phyloP scores from a whole-genome alignment of 2,329 filamentous ascomycete genomes.

The Microdochium trichocladiopsis region DNA sequence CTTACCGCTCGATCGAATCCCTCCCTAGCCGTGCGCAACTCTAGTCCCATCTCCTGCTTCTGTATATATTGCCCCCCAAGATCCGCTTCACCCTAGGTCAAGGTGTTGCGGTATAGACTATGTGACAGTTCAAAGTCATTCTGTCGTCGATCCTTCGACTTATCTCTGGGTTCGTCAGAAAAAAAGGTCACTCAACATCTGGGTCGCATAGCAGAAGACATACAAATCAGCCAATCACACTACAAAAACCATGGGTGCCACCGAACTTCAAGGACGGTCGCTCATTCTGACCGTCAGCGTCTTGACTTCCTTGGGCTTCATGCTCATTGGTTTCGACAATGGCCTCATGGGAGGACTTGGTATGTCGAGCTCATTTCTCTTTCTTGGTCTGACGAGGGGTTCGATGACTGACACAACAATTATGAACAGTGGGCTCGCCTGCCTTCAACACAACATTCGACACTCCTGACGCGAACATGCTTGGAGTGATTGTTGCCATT shows the following conservation, averaged over 20 bases:
- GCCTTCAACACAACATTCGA: constrained; percentile 33
- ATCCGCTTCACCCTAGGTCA: neutral
- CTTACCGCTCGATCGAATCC: neutral
- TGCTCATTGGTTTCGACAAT: constrained; percentile 41
- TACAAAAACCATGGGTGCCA: neutral
- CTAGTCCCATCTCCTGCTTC: neutral
- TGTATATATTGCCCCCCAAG: neutral
- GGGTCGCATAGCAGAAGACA: neutral
- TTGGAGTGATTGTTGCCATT: constrained; percentile 38
- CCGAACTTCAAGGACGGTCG: constrained; percentile 17
- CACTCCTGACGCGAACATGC: constrained; percentile 28
- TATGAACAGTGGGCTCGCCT: constrained; percentile 23
- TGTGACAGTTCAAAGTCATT: neutral
- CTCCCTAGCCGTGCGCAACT: neutral
- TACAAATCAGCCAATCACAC: neutral
- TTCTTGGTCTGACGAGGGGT: constrained; percentile 6
- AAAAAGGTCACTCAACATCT: neutral
- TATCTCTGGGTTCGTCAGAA: neutral
- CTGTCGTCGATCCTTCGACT: neutral
- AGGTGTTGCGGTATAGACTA: neutral
- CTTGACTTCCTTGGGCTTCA: constrained; percentile 37
- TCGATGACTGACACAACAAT: constrained; percentile 1
- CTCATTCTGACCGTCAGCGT: constrained; percentile 34
- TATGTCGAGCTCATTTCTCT: constrained; percentile 3
- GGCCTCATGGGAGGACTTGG: constrained; percentile 32